Base-by-base conservation (phyloP, 305 asterid genomes). In the Rubia tinctorum region DNA sequence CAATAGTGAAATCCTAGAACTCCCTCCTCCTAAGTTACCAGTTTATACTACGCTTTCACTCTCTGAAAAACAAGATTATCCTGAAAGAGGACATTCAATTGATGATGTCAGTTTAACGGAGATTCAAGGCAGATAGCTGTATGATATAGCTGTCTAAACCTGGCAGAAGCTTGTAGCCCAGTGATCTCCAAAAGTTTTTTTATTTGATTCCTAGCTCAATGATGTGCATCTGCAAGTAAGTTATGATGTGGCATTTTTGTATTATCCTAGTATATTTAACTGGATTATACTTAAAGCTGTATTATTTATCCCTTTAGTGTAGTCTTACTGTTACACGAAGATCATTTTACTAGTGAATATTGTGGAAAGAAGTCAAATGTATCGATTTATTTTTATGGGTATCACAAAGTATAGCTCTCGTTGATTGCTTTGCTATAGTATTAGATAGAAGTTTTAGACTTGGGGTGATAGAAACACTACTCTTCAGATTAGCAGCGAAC, bases 81-180 rank as follows among this genome's bases (percentile, higher is more conserved):
- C 27, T 0, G 13, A n/a, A 13, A n/a, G 62, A 18, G 27, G 62
- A 58, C 34, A 6, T 58, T 58, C 63, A 1, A 23, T 18, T 23
- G n/a, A 58, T 58, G 63, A 58, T 58, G 63, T 58, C 34, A 58
- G 63, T 58, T 58, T 58, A 6, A 58, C 63, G 14, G 63, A 58
- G 3, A 4, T 58, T 7, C 63, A 20, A 58, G 63, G 63, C 34
- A 58, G 63, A 58, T 58, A 58, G 63, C 63, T 55, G 6, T 13
- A 11, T 47, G 12, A 5, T 47, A 12, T 49, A 49, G n/a, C 55
- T 12, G 58, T 14, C 20, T 0, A 10, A 15, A 51, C 5, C 58
- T 51, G 7, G 8, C 58, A 14, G 5, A 51, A 15, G 53, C 53
- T 13, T 45, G 53, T 14, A 49, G 17, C 6, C 55, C 58, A 51